These are phyloP conservation scores for Thymus quinquecostatus DNA, from an alignment of 257 asterid species.

Conservation along the genomic window DNA sequence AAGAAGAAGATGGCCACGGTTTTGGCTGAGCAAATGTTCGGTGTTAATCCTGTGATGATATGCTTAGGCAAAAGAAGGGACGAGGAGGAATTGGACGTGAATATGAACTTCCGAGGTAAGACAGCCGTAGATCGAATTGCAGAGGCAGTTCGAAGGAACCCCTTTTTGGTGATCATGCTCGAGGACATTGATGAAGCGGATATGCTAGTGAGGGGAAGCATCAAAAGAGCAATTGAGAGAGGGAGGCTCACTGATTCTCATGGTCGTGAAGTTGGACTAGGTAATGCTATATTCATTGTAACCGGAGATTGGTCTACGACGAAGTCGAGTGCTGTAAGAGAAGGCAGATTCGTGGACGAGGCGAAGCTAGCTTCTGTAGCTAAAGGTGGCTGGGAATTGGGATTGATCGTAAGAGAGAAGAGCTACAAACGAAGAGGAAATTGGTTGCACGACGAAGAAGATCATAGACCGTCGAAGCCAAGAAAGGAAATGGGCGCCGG, in stretches of 20 bases:
- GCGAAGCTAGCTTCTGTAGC: conserved; percentile 49
- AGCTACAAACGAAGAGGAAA: conserved; percentile 54
- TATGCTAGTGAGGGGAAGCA: conserved; percentile 60
- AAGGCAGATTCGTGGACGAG: conserved; percentile 48
- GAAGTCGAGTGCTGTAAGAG: conserved; percentile 37
- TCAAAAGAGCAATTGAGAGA: conserved; percentile 77
- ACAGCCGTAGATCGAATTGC: conserved; percentile 82
- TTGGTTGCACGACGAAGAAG: conserved; percentile 57
- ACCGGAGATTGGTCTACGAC: conserved; percentile 84
- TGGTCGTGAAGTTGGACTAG: conserved; percentile 90
- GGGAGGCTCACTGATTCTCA: conserved; percentile 86
- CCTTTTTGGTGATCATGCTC: conserved; percentile 74
- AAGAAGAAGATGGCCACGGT: conserved; percentile 88
- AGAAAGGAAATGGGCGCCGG: conserved; percentile 57
- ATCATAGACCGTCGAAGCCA: conserved; percentile 42
- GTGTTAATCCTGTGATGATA: conserved; percentile 56
- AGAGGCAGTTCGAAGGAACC: conserved; percentile 79
- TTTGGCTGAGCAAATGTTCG: conserved; percentile 73
- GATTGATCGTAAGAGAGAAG: conserved; percentile 62
- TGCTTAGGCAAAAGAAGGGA: conserved; percentile 64
- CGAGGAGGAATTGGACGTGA: conserved; percentile 49
- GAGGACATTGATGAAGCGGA: conserved; percentile 94
- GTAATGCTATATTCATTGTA: conserved; percentile 72
- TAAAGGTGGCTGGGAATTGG: conserved; percentile 65
- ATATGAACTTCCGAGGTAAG: conserved; percentile 63